phyloP scores from a whole-genome alignment of 441 rosid genomes.

The Cnidoscolus chayamansa region DNA sequence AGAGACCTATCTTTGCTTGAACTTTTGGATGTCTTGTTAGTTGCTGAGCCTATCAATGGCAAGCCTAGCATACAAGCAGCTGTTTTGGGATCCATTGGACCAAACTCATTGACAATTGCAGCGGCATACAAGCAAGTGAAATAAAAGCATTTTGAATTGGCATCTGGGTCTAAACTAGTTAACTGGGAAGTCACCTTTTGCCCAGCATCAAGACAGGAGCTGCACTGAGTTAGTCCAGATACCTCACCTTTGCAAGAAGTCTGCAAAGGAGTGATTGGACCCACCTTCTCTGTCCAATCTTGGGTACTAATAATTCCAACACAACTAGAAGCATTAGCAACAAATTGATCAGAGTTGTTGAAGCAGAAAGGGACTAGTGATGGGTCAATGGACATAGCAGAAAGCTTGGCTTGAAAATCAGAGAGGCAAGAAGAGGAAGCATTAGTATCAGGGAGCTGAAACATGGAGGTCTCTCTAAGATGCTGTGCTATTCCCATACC shows the following conservation, averaged over 20 bases:
- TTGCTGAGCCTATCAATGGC: slow-evolving; percentile 27
- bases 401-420: slow-evolving; percentile 33
- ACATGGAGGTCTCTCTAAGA: slow-evolving; percentile 40
- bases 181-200: slow-evolving; percentile 32
- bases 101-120: slow-evolving; percentile 41
- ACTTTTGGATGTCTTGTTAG: slow-evolving; percentile 9
- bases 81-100: slow-evolving; percentile 36
- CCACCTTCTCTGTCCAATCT: slow-evolving; percentile 46
- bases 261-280: slow-evolving; percentile 33
- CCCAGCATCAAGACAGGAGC: slow-evolving; percentile 54
- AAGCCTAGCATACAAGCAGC: slow-evolving; percentile 46
- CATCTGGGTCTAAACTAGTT: slow-evolving; percentile 26
- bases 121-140: slow-evolving; percentile 45
- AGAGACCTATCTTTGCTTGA: slow-evolving; percentile 8
- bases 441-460: slow-evolving; percentile 32
- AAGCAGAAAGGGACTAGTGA: slow-evolving; percentile 41
- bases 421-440: slow-evolving; percentile 41
- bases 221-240: slow-evolving; percentile 34
- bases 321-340: slow-evolving; percentile 35
- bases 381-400: slow-evolving; percentile 26
- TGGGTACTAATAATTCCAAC: slow-evolving; percentile 35
- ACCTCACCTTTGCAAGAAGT: slow-evolving; percentile 43
- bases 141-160: slow-evolving; percentile 38
- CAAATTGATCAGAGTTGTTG: slow-evolving; percentile 34
- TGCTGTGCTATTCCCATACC: slow-evolving; percentile 47